Evolutionary conservation across 2,329 filamentous ascomycete genomes (phyloP), one percentile per base, ranked within the genome.

Genomic region (Paraphaeosphaeria sporulosa): DNA sequence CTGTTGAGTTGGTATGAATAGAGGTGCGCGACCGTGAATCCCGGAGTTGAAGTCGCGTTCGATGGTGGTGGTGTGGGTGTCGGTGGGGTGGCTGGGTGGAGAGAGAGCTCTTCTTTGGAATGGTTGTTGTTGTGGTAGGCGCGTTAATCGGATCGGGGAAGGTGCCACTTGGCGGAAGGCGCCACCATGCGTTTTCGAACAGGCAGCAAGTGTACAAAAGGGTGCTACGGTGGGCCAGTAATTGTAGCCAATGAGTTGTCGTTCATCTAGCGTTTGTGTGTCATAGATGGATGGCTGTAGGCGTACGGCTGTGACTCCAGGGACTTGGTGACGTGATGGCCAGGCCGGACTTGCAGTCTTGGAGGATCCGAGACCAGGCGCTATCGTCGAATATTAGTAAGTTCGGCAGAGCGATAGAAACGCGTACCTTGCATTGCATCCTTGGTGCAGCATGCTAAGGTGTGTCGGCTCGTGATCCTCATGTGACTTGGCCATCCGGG

Each of bases 41-140:
- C 60, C 12, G 62, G 65, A 64, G 67, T 57, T 68, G 50, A 30
- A 62, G 59, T 60, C 57, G 64, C 60, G 65, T 69, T 58, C 58
- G 69, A 65, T 70, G 73, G 72, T 63, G 72, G 71, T 68, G 70
- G 68, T 68, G 70, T 65, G 68, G 69, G 60, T 69, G 67, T 69
- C 64, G 69, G 71, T 71, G 68, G 70, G 74, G 71, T 73, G 73
- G 68, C 62, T 71, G 71, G 66, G 67, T 68, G 69, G 64, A 55
- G 52, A 38, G 52, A 64, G 67, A 71, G 69, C 70, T 68, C 66
- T 63, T 67, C 25, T 30, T 32, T 65, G 70, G 69, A 70, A 72
- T 66, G 67, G 65, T 70, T 64, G 66, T 69, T 71, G 71, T 71
- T 57, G 23, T 74, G 64, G 68, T 47, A 65, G 55, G 57, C 70